phyloP scores from a whole-genome alignment of 805 yeast genomes.

The Myxozyma melibiosi region DNA sequence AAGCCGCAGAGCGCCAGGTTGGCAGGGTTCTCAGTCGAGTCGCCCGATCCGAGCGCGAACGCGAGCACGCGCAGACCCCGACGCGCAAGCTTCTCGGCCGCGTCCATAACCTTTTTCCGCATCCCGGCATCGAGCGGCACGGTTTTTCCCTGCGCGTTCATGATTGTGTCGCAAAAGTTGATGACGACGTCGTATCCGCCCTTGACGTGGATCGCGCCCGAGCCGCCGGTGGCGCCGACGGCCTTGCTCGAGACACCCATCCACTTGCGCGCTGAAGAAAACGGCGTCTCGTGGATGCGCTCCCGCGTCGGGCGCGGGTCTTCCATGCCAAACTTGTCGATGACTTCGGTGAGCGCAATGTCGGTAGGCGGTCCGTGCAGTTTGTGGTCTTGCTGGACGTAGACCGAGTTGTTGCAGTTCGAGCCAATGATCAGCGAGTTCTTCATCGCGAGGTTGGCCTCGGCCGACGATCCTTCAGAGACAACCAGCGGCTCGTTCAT shows the following conservation, averaged over 20 bases:
- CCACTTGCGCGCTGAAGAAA: constrained; percentile 49
- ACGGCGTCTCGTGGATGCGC: constrained; percentile 54
- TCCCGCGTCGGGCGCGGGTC: constrained; percentile 66
- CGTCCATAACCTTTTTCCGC: constrained; percentile 51
- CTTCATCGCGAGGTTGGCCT: constrained; percentile 56
- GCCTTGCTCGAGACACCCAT: constrained; percentile 78
- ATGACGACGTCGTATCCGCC: constrained; percentile 87
- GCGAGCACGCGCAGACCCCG: constrained; percentile 69
- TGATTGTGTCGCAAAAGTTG: constrained; percentile 49
- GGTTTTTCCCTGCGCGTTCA: constrained; percentile 59
- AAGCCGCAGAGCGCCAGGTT: constrained; percentile 80
- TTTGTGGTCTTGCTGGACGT: constrained; percentile 22
- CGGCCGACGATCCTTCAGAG: constrained; percentile 13
- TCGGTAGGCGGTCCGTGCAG: constrained; percentile 86
- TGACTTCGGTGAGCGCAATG: constrained; percentile 79
- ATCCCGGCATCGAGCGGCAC: constrained; percentile 60
- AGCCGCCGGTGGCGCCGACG: constrained; percentile 57
- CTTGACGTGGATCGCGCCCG: constrained; percentile 62
- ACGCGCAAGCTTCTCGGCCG: constrained; percentile 66
- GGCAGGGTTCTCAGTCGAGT: constrained; percentile 50
- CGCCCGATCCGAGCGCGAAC: constrained; percentile 56
- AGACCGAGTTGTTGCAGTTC: constrained; percentile 41
- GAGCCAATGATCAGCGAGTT: constrained; percentile 69
- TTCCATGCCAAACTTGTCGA: constrained; percentile 67
- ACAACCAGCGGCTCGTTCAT: constrained; percentile 41